phyloP scores from a whole-genome alignment of 2,329 filamentous ascomycete genomes.

The Aplosporella prunicola region DNA sequence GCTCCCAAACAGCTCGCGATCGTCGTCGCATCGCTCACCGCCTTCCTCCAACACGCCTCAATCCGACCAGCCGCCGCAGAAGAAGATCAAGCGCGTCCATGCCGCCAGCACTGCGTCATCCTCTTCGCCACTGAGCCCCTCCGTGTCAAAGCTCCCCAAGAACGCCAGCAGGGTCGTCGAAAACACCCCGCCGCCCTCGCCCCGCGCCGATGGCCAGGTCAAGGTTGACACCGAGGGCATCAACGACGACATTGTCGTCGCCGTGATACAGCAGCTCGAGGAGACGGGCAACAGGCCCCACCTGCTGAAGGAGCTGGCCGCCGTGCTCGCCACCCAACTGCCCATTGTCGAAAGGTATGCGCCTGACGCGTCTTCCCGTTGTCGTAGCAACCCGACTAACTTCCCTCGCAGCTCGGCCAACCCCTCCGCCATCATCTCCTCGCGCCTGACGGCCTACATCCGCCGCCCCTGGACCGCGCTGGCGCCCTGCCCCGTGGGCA shows the following conservation, averaged over 20 bases:
- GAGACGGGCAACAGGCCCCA: slow-evolving; percentile 87
- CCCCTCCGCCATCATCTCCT: slow-evolving; percentile 89
- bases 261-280: slow-evolving; percentile 78
- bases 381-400: slow-evolving; percentile 2
- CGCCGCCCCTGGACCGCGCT: slow-evolving; percentile 73
- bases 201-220: slow-evolving; percentile 39
- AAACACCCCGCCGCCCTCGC: slow-evolving; percentile 73
- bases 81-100: slow-evolving; percentile 68
- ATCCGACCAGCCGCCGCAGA: slow-evolving; percentile 44
- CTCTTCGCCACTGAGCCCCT: slow-evolving; percentile 35
- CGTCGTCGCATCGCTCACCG: slow-evolving; percentile 43
- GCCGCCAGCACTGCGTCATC: slow-evolving; percentile 30
- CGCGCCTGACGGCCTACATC: slow-evolving; percentile 78
- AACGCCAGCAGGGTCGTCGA: slow-evolving; percentile 43
- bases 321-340: slow-evolving; percentile 65
- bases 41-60: slow-evolving; percentile 51
- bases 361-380: slow-evolving; percentile 7
- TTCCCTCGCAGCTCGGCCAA: slow-evolving; percentile 70
- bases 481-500: slow-evolving; percentile 77
- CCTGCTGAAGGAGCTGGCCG: slow-evolving; percentile 85
- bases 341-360: slow-evolving; percentile 86
- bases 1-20: slow-evolving; percentile 52
- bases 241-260: slow-evolving; percentile 91
- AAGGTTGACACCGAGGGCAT: slow-evolving; percentile 74
- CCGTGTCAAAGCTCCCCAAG: slow-evolving; percentile 34